Evolutionary conservation across 371 early-diverging fungal genomes (phyloP), one percentile per base, ranked within the genome.

Genomic region (Nematocida parisii): DNA sequence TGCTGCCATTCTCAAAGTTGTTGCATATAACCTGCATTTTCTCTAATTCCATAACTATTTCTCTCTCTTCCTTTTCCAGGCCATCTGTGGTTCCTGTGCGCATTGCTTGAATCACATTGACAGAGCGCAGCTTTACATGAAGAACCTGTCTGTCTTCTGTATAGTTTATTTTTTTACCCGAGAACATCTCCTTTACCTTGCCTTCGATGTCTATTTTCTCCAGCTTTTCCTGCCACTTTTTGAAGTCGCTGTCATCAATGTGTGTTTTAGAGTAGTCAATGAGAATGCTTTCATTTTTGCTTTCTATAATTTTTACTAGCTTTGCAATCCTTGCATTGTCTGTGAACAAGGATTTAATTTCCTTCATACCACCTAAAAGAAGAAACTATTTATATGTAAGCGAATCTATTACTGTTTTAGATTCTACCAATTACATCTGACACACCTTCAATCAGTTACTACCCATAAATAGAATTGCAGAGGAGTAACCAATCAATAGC

Each of bases 121-220:
- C 87, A 87, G 96, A 93, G 82, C 98, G 91, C 67, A 98, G 90
- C 7, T 95, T 93, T 50, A 93, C 89, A 85, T 98, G 98, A 46
- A 98, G 91, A 44, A 97, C 98, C 33, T 95, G 91, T 57, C 97
- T 92, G 81, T 93, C 89, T 89, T 98, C 98, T 44, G 98, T 96
- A 82, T 92, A 92, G 89, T 98, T 98, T 88, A 98, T 95, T 81
- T 89, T 90, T 72, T 92, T 92, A 62, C 97, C 97, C n/a, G 85
- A 75, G 84, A 95, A 95, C 95, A 97, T 95, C 87, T 90, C 90
- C 71, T 90, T 88, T 73, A 85, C 82, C 52, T 80, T 71, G 3
- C 11, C 33, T n/a, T 39, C 44, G 1, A 83, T 66, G 20, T 72
- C 44, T 24, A 58, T 57, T 44, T 72, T 13, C 40, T 81, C 74